Evolutionary conservation across 306 rosid genomes (phyloP), one percentile per base, ranked within the genome.

Genomic region (Fragaria vesca): DNA sequence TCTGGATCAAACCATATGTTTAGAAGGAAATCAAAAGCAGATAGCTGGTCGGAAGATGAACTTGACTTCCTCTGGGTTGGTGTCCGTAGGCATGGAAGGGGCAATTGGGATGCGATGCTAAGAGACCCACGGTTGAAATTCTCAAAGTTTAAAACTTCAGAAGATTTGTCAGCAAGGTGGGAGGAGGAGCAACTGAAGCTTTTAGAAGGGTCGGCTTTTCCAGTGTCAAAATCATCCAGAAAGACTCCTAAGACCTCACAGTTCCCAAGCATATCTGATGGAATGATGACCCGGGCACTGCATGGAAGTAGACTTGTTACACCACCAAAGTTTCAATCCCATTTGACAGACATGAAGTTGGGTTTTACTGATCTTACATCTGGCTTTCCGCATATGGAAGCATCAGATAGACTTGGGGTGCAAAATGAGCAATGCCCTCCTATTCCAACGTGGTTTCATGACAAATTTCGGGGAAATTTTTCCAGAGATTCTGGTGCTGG

Each of bases 31-130:
- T 75, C 90, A 34, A 96, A 87, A 81, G 87, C 78, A 46, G 98
- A 93, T 73, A 86, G 89, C 32, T 96, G 99, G 99, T 85, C 97
- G 36, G 99, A 96, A 88, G 99, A 96, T 78, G 99, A 96, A 84
- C 99, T 96, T 76, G 99, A 96, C 85, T 91, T 82, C 75, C 91
- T 96, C 73, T 96, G 99, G 99, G 88, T 96, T 67, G 99, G 99
- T 83, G 96, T 96, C 76, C 99, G 99, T 34, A 89, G 98, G 87
- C 97, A 93, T 81, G 99, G 99, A 74, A 88, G 88, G 87, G 98
- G 97, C 43, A 91, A 96, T 78, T 96, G 99, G 99, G 97, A 91
- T 72, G 79, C 83, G 20, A 93, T 96, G 93, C 90, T 96, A 48
- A 87, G 90, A 85, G 99, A 96, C 85, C 91, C 93, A 38, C 91